Percentiles rank a stretch among this genome's conserved stretches.
phyloP scores from a whole-genome alignment of 176 grass and related monocot species.

The Rhynchospora tenuis region DNA sequence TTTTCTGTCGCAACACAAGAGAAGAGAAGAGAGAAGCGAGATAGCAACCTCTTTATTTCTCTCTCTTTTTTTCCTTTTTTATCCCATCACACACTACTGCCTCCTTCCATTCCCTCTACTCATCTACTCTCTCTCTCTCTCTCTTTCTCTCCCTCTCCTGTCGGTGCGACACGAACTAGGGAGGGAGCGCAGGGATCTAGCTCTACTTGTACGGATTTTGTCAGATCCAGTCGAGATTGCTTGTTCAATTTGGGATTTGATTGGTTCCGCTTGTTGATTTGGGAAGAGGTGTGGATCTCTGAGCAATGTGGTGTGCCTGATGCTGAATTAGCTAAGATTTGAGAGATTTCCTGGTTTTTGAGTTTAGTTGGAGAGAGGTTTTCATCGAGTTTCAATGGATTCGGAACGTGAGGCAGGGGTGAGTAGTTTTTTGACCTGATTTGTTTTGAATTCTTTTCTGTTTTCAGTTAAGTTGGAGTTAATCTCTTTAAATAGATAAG shows the following conservation, averaged over 20 bases:
- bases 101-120: background rate
- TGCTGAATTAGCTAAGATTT: slow-evolving; percentile 15
- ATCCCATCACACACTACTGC: slow-evolving; percentile 12
- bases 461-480: background rate
- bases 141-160: slow-evolving; percentile 13
- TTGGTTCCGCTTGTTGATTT: background rate
- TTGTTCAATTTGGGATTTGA: background rate
- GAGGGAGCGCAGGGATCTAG: background rate
- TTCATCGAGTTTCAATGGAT: slow-evolving; percentile 11
- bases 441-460: background rate
- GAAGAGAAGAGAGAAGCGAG: background rate
- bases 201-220: background rate
- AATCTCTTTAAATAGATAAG: background rate
- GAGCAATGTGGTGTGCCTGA: slow-evolving; percentile 8
- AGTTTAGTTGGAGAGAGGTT: background rate
- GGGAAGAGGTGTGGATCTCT: background rate
- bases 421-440: background rate
- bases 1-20: background rate
- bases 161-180: background rate
- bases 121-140: background rate
- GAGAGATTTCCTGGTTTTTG: background rate
- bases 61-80: background rate
- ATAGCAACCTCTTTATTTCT: slow-evolving; percentile 6
- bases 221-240: background rate
- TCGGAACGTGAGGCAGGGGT: slow-evolving; percentile 4